Base-by-base conservation (phyloP, 257 asterid genomes). In the Lavandula angustifolia region DNA sequence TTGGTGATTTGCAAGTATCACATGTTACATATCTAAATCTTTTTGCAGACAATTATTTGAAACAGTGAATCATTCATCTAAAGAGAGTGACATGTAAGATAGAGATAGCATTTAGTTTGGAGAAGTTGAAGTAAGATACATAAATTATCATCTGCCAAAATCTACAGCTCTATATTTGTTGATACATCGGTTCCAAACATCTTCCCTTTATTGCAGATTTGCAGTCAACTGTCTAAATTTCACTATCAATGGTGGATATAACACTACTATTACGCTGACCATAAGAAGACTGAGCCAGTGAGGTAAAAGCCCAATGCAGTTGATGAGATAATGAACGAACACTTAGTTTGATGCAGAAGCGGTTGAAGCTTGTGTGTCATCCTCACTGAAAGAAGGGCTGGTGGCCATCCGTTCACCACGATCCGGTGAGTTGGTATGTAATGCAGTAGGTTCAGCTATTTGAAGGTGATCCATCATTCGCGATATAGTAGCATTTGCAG, bases 401-500 rank as follows among this genome's bases (percentile, higher is more conserved):
- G 64, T 66, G 18, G 65, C 58, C 33, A 43, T 63, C 69, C n/a
- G 73, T 52, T 77, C 79, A 33, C 70, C 27, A 65, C 33, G 61
- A 67, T 67, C 57, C 32, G 69, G 54, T 9, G 64, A 66, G 77
- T 55, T 44, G 50, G 49, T 66, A 53, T 46, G 72, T 46, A 87
- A 74, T 62, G 54, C 75, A 48, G 78, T 27, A 52, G 90, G 82
- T 38, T 83, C 90, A 49, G 81, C 72, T 60, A 88, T 70, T 70
- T 78, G 87, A 43, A 79, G 92, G 78, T 75, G 85, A 74, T 79
- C 96, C 82, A 81, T 80, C 83, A 84, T 71, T 68, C 80, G 78
- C 3, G 94, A 70, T 59, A 80, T 70, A 61, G 83, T 64, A 52
- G 82, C 63, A 49, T 77, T 66, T 34, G 81, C 54, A 70, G 55